Evolutionary conservation across 2,329 filamentous ascomycete species (phyloP), one percentile per base, ranked within the genome.

Genomic region (Alternaria dauci): DNA sequence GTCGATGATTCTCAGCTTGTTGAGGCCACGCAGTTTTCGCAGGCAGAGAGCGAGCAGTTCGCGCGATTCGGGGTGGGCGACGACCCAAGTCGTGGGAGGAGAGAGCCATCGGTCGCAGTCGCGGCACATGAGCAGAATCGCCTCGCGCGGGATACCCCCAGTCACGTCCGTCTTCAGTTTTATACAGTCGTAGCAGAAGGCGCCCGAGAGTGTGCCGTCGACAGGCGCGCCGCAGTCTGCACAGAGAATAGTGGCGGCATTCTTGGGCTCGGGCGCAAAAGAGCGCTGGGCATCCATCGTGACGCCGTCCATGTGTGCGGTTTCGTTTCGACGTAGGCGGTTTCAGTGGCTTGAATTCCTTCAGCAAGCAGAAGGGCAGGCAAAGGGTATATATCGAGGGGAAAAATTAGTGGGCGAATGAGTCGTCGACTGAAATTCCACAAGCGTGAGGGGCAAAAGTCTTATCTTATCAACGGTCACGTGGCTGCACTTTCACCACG

Each of bases 151-250:
- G 66, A 98, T 94, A 61, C 93, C 93, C 76, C 91, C 85, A 26
- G 94, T 96, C 70, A 97, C 94, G 81, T 99, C 95, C 80, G 96
- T 88, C 50, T 93, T 96, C 70, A 96, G 87, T 79, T 96, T 97
- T 77, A 98, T 89, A 80, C 95, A 98, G 84, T 98, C 94, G 79
- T 93, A 93, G 83, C 95, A 99, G 58, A 97, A 89, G 41, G 95
- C 94, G 63, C 93, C 93, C 2, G 89, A 72, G 7, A 89, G 88
- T 18, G 93, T 97, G 79, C 95, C 95, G 80, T 97, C 94, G 74
- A 99, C 97, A 39, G 94, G 90, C 62, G 92, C 93, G 76, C 94
- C 95, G 80, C 95, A 99, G 85, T 98, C 97, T 84, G 93, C 97
- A 81, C 95, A 99, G 59, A 99, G 91, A 76, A 98, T 97, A n/a